Base-by-base conservation (phyloP, 2,329 filamentous ascomycete species). In the Chaetomiaceae sp. region DNA sequence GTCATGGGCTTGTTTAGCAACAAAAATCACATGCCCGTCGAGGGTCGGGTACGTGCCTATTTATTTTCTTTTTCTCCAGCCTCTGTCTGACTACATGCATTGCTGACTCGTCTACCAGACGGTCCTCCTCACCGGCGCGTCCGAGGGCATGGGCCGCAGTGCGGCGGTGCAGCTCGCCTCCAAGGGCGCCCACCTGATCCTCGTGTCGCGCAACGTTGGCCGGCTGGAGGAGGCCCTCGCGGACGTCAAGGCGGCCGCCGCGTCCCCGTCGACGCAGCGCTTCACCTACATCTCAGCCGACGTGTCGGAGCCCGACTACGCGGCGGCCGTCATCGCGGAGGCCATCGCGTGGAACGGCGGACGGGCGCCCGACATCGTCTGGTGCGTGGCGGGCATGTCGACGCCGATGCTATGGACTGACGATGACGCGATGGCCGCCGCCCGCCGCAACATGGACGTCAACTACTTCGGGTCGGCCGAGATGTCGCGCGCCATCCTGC, bases 391-490 rank as follows among this genome's bases (percentile, higher is more conserved):
- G 3, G 91, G 91, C 50, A 73, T 78, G 53, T 78, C 86, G 6
- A 74, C 72, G 14, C 90, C 90, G 0, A 75, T 79, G 29, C 83
- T 95, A 51, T 95, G 91, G 69, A 65, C 86, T 54, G 86, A 95
- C 19, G 86, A 95, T 51, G 81, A 80, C 32, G 75, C 84, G 8
- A 70, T 87, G 42, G 69, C 81, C 7, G 77, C 76, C 10, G 70
- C 89, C 55, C 78, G 84, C 34, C 71, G 75, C 54, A 88, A 95
- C 64, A 95, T 95, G 88, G 88, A 95, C 61, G 78, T 91, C 56
- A 91, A 96, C 68, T 97, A 88, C 70, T 95, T 84, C 76, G 86
- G 88, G 39, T 81, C 83, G 24, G 84, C 84, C 33, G 93, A 95
- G 64, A 86, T 95, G 68, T 84, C 88, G 30, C 88, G 94, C 62